A percentile compares a stretch with the other conserved stretches of the same genome.
Conservation (phyloP, 192 early-diverging fungal genomes). For the Linnemannia hyalina region DNA sequence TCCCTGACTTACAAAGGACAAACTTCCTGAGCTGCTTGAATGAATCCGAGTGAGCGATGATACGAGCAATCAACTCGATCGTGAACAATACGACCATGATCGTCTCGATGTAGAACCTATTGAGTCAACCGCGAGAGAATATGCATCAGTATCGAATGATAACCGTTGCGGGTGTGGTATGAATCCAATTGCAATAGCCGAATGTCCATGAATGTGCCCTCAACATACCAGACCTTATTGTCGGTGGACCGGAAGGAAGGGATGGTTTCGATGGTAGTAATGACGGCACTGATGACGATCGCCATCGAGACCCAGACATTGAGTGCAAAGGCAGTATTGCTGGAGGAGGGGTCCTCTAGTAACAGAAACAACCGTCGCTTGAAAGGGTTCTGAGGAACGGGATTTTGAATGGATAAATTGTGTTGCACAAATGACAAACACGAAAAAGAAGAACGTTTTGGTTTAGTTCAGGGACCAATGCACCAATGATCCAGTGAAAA, state of each 20-base stretch:
- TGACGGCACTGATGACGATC: conserved; percentile 77
- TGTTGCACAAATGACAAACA: conserved; percentile 10
- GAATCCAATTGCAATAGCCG: background rate
- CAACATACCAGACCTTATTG: conserved; percentile 60
- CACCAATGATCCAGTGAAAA: background rate
- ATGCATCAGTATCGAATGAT: background rate
- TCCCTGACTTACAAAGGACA: conserved; percentile 46
- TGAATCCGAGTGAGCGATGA: conserved; percentile 78
- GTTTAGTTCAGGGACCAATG: background rate
- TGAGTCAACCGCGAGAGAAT: background rate
- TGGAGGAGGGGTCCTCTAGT: conserved; percentile 80
- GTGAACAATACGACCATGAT: conserved; percentile 79
- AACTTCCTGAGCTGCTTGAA: conserved; percentile 68
- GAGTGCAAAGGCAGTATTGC: conserved; percentile 71
- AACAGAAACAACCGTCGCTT: conserved; percentile 74
- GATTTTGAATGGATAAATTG: background rate
- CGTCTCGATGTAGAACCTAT: conserved; percentile 74
- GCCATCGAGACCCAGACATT: conserved; percentile 79
- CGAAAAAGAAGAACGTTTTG: too few species aligned
- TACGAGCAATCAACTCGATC: conserved; percentile 74
- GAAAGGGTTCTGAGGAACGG: conserved; percentile 17
- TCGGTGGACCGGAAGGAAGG: conserved; percentile 71
- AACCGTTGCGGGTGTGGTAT: background rate
- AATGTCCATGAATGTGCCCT: background rate
- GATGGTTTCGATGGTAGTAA: conserved; percentile 84